phyloP scores from a whole-genome alignment of 768 basidiomycete genomes.

The Boletellus ananas region DNA sequence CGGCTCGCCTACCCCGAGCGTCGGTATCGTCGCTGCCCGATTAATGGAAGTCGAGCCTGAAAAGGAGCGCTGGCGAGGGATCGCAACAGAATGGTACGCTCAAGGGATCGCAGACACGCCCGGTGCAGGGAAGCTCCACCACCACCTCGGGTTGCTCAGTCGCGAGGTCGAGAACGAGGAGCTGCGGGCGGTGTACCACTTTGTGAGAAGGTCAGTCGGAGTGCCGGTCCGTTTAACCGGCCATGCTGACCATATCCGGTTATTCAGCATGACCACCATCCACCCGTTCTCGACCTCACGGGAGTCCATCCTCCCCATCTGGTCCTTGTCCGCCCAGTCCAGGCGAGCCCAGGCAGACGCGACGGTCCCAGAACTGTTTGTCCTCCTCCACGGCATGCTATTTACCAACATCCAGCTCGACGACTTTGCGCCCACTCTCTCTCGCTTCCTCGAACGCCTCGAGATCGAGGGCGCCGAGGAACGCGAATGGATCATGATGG shows the following conservation, averaged over 20 bases:
- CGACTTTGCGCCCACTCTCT: conserved; percentile 77
- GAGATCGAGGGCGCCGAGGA: conserved; percentile 77
- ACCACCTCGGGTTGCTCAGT: conserved; percentile 86
- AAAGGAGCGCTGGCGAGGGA: conserved; percentile 85
- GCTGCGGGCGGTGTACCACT: conserved; percentile 85
- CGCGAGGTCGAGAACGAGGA: conserved; percentile 83
- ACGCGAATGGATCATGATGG: conserved; percentile 98
- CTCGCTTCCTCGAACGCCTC: conserved; percentile 83
- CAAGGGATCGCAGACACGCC: conserved; percentile 84
- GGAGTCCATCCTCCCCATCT: conserved; percentile 86
- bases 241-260: conserved; percentile 7
- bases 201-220: conserved; percentile 77
- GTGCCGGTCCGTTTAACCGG: neutral
- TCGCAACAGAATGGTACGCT: conserved; percentile 92
- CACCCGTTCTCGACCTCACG: conserved; percentile 87
- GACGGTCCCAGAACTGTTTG: conserved; percentile 71
- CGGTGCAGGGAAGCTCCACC: conserved; percentile 92
- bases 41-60: conserved; percentile 85
- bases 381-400: conserved; percentile 93
- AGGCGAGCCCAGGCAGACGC: conserved; percentile 76
- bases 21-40: conserved; percentile 80
- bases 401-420: conserved; percentile 95
- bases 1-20: conserved; percentile 67
- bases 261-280: conserved; percentile 76
- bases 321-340: conserved; percentile 63